Evolutionary conservation across 148 eudicot species (phyloP).

Genomic region (Chenopodium suecicum): DNA sequence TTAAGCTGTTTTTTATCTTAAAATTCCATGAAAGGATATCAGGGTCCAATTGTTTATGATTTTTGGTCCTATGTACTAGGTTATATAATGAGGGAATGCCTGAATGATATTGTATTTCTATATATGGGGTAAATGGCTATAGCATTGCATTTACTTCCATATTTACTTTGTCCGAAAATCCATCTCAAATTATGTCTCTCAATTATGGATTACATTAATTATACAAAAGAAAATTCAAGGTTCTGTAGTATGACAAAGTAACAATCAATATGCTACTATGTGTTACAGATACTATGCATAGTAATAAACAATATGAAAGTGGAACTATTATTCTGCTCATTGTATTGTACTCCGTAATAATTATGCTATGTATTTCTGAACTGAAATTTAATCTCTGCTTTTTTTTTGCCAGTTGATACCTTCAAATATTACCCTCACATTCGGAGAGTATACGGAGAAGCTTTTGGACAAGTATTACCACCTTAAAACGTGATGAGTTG

Average conservation of each 20-base stretch:
- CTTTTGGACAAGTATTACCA: constrained; percentile 92
- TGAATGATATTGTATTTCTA: no score
- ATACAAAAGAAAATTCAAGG: neutral
- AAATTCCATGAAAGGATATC: neutral
- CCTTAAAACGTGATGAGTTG: constrained; percentile 36
- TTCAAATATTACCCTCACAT: constrained; percentile 64
- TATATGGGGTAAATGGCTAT: no score
- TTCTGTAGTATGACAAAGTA: neutral
- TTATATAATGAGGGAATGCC: no score
- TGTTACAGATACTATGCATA: no score
- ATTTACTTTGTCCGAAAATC: no score
- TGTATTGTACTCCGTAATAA: neutral
- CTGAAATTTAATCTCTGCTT: neutral
- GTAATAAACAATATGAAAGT: neutral
- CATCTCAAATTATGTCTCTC: no score
- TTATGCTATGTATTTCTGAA: neutral
- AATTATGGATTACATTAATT: neutral
- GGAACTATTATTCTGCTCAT: neutral
- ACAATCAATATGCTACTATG: neutral
- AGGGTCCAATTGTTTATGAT: neutral
- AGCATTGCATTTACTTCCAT: no score
- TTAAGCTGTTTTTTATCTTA: neutral
- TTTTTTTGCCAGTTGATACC: constrained; percentile 51
- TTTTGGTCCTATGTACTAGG: neutral
- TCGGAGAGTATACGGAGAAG: constrained; percentile 91